Evolutionary conservation across 202 grass and related monocot genomes (phyloP).

Genomic region (Hordeum pubiflorum): DNA sequence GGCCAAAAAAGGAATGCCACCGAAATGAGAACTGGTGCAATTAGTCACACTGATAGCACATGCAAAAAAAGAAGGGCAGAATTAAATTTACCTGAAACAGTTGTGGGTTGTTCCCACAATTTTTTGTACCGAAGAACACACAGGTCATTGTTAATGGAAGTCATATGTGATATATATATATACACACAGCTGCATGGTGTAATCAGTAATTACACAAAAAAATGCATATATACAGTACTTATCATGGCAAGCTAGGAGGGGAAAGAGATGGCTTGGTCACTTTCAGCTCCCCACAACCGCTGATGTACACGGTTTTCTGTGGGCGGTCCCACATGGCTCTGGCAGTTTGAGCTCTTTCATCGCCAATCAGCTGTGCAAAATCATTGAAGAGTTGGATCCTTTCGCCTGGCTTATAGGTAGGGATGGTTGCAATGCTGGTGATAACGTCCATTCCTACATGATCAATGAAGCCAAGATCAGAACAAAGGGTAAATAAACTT

Average conservation of each 20-base stretch:
- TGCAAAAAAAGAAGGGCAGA: background rate
- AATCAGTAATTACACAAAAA: constrained; percentile 6
- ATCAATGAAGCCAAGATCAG: background rate
- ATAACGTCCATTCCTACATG: constrained; percentile 82
- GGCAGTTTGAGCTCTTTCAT: constrained; percentile 81
- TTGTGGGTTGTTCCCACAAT: background rate
- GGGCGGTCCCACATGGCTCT: constrained; percentile 71
- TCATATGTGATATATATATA: background rate
- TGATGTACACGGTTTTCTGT: constrained; percentile 80
- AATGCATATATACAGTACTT: background rate
- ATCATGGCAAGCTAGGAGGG: constrained; percentile 51
- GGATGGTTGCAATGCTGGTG: constrained; percentile 63
- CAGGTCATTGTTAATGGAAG: background rate
- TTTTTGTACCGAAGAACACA: background rate
- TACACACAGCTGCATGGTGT: background rate
- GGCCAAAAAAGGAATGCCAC: background rate
- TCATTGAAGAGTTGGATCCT: constrained; percentile 74
- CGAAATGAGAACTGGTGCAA: background rate
- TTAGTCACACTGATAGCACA: background rate
- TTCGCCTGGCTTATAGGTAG: constrained; percentile 81
- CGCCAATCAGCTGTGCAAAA: constrained; percentile 71
- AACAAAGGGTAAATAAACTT: background rate
- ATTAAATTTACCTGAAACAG: background rate
- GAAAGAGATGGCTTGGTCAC: constrained; percentile 74
- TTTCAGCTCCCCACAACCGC: constrained; percentile 74